Evolutionary conservation across 371 early-diverging fungal species (phyloP).

Genomic region (Lichtheimia hyalospora): DNA sequence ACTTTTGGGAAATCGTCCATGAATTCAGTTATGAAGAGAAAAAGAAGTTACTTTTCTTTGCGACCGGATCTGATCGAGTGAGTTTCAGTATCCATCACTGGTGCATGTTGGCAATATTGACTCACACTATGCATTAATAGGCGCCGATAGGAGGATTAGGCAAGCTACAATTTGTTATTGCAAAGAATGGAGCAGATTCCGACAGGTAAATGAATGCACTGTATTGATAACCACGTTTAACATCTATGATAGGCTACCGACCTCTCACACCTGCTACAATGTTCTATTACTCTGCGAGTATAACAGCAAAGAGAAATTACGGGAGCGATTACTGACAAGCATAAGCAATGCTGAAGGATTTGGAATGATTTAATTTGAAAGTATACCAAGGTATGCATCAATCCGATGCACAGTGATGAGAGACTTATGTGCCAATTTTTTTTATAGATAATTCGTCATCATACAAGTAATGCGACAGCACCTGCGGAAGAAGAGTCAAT

Average conservation of each 20-base stretch:
- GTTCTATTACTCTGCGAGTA: constrained; percentile 93
- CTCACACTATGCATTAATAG: constrained; percentile 93
- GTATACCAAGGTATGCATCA: too few species aligned
- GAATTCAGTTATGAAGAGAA: constrained; percentile 80
- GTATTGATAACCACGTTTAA: not conserved
- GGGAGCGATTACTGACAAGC: constrained; percentile 75
- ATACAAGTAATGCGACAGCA: too few species aligned
- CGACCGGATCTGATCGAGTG: constrained; percentile 95
- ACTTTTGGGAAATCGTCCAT: constrained; percentile 96
- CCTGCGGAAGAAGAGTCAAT: too few species aligned
- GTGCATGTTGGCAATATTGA: constrained; percentile 9
- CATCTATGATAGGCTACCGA: constrained; percentile 70
- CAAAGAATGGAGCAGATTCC: constrained; percentile 97
- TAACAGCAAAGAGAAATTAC: constrained; percentile 71
- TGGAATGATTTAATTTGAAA: constrained; percentile 58
- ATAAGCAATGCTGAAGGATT: constrained; percentile 91
- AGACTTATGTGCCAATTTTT: too few species aligned
- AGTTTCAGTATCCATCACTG: constrained; percentile 2
- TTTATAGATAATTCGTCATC: too few species aligned
- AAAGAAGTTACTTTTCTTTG: constrained; percentile 93
- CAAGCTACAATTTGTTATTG: constrained; percentile 92
- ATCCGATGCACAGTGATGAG: too few species aligned
- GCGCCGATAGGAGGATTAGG: constrained; percentile 92
- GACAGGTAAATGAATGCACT: constrained; percentile 31
- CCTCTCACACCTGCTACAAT: constrained; percentile 90